phyloP scores from a whole-genome alignment of 805 yeast species.

The Candida adriatica region DNA sequence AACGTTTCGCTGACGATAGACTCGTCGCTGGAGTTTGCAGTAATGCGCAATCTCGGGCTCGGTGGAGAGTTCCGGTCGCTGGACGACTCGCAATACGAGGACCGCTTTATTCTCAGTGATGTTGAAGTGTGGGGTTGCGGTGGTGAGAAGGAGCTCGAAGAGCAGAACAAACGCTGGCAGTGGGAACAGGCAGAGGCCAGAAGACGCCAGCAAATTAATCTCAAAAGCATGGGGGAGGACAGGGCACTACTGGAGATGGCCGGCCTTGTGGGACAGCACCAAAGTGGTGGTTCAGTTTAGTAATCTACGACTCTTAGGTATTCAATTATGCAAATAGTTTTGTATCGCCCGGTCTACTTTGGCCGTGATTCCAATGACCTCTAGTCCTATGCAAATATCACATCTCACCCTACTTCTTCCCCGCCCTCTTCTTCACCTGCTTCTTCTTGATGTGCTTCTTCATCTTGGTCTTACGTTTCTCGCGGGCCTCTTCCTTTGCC shows the following conservation, averaged over 20 bases:
- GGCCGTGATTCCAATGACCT: conserved; percentile 1
- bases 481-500: conserved; percentile 71
- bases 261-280: conserved; percentile 45
- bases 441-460: conserved; percentile 80
- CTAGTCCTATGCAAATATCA: too few relatives aligned
- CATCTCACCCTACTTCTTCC: conserved; percentile 12
- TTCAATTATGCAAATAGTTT: background rate
- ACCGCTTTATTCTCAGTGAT: conserved; percentile 62
- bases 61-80: conserved; percentile 45
- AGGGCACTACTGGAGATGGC: conserved; percentile 85
- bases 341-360: background rate
- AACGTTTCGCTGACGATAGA: conserved; percentile 77
- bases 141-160: conserved; percentile 64
- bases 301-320: background rate
- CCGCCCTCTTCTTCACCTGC: conserved; percentile 49
- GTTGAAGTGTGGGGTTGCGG: conserved; percentile 94
- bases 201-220: conserved; percentile 65
- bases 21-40: conserved; percentile 70
- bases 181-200: conserved; percentile 89
- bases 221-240: conserved; percentile 67
- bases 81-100: conserved; percentile 45
- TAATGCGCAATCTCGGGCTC: conserved; percentile 60
- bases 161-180: conserved; percentile 74
- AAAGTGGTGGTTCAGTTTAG: conserved; percentile 43
- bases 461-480: conserved; percentile 74